Percentiles rank a stretch among this genome's conserved stretches.
phyloP scores from a whole-genome alignment of 208 protist species.

The Novymonas esmeraldas region DNA sequence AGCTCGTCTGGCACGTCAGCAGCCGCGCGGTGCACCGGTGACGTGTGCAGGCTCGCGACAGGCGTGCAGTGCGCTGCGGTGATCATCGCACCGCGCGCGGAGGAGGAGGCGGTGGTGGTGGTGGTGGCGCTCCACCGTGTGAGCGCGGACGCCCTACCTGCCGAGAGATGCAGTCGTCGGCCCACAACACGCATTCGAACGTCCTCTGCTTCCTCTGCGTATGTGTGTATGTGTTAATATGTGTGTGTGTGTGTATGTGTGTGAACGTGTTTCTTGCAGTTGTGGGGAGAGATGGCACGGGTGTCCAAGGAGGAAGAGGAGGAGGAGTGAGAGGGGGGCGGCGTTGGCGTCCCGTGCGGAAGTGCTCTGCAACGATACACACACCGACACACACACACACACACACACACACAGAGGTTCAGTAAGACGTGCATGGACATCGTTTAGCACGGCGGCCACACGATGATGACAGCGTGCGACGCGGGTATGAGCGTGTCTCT shows the following conservation, averaged over 20 bases:
- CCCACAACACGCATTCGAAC: not conserved
- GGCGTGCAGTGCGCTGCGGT: constrained; percentile 5
- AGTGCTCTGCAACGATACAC: too few relatives aligned
- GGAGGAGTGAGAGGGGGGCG: not conserved
- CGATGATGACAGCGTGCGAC: too few relatives aligned
- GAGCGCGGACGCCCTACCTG: not conserved
- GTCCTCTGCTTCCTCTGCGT: too few relatives aligned
- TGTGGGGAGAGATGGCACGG: too few relatives aligned
- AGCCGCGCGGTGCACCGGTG: constrained; percentile 31
- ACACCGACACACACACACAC: too few relatives aligned
- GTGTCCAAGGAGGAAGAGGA: not conserved
- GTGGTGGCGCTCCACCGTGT: not conserved
- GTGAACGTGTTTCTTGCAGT: too few relatives aligned
- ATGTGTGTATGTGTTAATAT: not conserved
- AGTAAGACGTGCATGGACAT: too few relatives aligned
- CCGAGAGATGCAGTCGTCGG: not conserved
- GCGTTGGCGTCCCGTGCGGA: too few relatives aligned
- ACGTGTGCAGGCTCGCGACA: constrained; percentile 23
- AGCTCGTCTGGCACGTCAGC: constrained; percentile 57
- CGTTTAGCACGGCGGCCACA: too few relatives aligned
- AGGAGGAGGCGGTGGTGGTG: not conserved
- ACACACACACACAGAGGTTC: too few relatives aligned
- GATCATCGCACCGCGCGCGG: not conserved
- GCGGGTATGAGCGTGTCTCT: too few relatives aligned
- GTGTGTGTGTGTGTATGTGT: not conserved